Base-by-base conservation (phyloP, 176 grass and related monocot genomes). In the Carex cristatella region DNA sequence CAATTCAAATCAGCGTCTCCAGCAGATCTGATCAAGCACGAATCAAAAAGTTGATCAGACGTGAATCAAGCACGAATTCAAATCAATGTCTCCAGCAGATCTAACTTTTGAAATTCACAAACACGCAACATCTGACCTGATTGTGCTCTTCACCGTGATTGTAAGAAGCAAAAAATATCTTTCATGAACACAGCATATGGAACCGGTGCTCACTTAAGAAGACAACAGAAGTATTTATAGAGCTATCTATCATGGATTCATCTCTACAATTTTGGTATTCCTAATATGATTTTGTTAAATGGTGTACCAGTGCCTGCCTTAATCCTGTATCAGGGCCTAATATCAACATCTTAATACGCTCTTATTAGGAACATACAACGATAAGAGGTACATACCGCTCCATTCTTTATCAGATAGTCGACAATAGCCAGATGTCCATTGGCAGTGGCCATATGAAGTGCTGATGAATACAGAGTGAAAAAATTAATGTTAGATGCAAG, bases 391-490 rank as follows among this genome's bases (percentile, higher is more conserved):
- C 86, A 89, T 91, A 99, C 93, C 27, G 73, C 93, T 87, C 91
- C 90, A 88, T 99, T 99, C 60, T 77, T 81, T 84, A 99, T 88
- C 85, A 99, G 79, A 89, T 95, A 99, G n/a, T 99, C 90, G 69
- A 95, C 91, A 31, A 99, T 89, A 87, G 88, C 81, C 49, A 94
- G 87, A 85, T 95, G 96, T 0, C 96, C 96, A 93, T 99, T 99
- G 84, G 93, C 93, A 86, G 88, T 53, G 37, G 96, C 93, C 93
- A 99, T 95, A 87, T 95, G 96, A 89, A 99, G 96, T 73, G 91
- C 93, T 99, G 78, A 83, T 16, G 68, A 8, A n/a, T n/a, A n/a
- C n/a, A 18, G 49, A 88, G 73, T 79, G 85, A 30, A 18, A 73
- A 27, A 83, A 87, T 32, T 51, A 68, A 90, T 10, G 12, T 31